These are phyloP conservation scores for Saksenaea vasiformis DNA, from an alignment of 371 early-diverging fungal species.

Conservation along the genomic window DNA sequence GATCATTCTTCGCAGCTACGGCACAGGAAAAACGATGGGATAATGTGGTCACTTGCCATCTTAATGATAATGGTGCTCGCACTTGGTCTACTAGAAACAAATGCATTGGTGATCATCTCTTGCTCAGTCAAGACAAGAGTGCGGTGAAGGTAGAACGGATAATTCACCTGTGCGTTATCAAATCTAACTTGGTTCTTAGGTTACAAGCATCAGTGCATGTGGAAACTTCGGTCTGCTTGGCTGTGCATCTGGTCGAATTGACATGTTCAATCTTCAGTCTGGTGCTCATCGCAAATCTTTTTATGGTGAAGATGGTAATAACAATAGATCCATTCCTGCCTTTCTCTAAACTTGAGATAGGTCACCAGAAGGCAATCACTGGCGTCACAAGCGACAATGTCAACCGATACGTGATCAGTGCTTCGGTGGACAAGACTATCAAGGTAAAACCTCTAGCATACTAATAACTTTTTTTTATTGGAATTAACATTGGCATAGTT, in stretches of 20 bases:
- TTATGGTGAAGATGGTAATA: conserved; percentile 36
- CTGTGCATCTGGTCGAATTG: conserved; percentile 72
- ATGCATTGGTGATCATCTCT: conserved; percentile 69
- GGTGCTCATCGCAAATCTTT: conserved; percentile 77
- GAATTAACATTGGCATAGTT: conserved; percentile 41
- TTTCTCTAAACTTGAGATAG: conserved; percentile 15
- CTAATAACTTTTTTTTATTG: neutral
- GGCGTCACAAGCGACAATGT: conserved; percentile 78
- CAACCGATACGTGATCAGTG: conserved; percentile 73
- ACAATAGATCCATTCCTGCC: neutral
- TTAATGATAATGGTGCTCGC: conserved; percentile 69
- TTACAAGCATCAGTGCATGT: conserved; percentile 81
- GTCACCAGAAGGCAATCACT: conserved; percentile 84
- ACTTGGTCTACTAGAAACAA: conserved; percentile 84
- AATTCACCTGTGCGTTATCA: neutral
- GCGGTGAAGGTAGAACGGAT: conserved; percentile 48
- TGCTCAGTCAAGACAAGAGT: conserved; percentile 66
- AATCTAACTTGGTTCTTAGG: conserved; percentile 18
- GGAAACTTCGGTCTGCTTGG: conserved; percentile 94
- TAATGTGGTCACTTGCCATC: conserved; percentile 86
- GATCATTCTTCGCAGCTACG: conserved; percentile 32
- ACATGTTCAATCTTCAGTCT: conserved; percentile 95
- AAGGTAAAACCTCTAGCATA: conserved; percentile 52
- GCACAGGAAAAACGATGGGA: conserved; percentile 85
- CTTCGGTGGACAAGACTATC: conserved; percentile 80